Conservation (phyloP, 2,329 filamentous ascomycete species). For the Microthyrium microscopicum region DNA sequence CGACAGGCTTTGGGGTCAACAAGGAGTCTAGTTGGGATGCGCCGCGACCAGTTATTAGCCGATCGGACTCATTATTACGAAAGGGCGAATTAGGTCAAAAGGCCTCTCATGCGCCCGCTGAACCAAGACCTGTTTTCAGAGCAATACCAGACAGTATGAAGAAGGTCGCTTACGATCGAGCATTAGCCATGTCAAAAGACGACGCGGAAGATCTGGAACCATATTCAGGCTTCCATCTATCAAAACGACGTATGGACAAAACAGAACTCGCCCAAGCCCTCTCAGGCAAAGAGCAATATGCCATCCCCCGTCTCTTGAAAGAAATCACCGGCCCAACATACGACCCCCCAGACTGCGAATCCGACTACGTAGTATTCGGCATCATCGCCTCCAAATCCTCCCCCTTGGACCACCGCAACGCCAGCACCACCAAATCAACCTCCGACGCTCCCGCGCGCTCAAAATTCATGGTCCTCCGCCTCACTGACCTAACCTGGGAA, state of each 20-base stretch:
- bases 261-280: constrained; percentile 63
- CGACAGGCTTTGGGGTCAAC: constrained; percentile 21
- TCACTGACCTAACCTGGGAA: constrained; percentile 82
- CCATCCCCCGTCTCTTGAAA: constrained; percentile 64
- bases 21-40: not conserved
- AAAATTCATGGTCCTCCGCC: constrained; percentile 83
- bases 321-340: constrained; percentile 71
- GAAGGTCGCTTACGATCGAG: not conserved
- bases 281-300: constrained; percentile 58
- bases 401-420: constrained; percentile 45
- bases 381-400: constrained; percentile 80
- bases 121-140: not conserved
- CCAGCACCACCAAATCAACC: constrained; percentile 24
- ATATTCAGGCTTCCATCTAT: constrained; percentile 72
- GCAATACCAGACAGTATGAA: not conserved
- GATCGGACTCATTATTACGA: not conserved
- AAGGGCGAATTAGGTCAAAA: not conserved
- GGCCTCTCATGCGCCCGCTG: not conserved
- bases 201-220: constrained; percentile 46
- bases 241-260: constrained; percentile 69
- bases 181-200: constrained; percentile 23
- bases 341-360: constrained; percentile 64
- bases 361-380: constrained; percentile 68
- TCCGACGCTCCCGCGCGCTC: constrained; percentile 40
- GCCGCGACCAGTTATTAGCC: not conserved